Evolutionary conservation across 1,284 basidiomycete genomes (phyloP), one percentile per base, ranked within the genome.

Genomic region (Austroboletus novae-zelandiae): DNA sequence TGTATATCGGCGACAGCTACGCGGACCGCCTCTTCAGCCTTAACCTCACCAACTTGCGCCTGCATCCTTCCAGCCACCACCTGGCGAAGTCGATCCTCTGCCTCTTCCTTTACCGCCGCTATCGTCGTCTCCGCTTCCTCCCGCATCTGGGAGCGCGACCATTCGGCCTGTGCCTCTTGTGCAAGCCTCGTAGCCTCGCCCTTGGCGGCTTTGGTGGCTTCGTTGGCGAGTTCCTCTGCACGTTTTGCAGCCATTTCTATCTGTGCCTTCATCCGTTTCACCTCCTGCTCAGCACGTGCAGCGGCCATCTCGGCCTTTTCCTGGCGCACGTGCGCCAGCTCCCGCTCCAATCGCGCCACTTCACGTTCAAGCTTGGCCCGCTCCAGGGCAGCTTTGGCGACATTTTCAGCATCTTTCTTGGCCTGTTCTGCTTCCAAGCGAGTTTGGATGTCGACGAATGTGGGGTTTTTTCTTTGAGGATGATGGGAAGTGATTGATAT

Each of bases 281-380:
- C 29, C 9, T 30, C 29, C 29, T 30, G 29, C 29, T 11, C 10
- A 30, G 29, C 29, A 40, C 50, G 50, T 1, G 37, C 39, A 1
- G 65, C 57, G 7, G 43, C 35, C 8, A 57, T 57, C 47, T 66
- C 65, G 25, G 51, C 55, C 18, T 67, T 65, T 17, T 64, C 61
- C 30, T 64, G 61, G 32, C 45, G 66, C 40, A 58, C 51, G 39
- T 51, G 50, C 1, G 37, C 40, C 1, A 65, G 61, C 9, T 45
- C 37, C 6, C 59, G 59, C 47, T 66, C 65, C 29, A 51, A 25
- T 25, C 23, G 23, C 23, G 23, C 23, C 23, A 25, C 23, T 6
- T 25, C 23, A 25, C 23, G 23, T 25, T 6, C 23, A 25, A 25
- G 31, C 9, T 32, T 15, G 14, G 31, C 31, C 4, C 32, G 9